Percentiles rank a stretch among this genome's conserved stretches.
These are phyloP conservation scores for Sutorius eximius DNA, from an alignment of 1,284 basidiomycete genomes.

Conservation along the genomic window DNA sequence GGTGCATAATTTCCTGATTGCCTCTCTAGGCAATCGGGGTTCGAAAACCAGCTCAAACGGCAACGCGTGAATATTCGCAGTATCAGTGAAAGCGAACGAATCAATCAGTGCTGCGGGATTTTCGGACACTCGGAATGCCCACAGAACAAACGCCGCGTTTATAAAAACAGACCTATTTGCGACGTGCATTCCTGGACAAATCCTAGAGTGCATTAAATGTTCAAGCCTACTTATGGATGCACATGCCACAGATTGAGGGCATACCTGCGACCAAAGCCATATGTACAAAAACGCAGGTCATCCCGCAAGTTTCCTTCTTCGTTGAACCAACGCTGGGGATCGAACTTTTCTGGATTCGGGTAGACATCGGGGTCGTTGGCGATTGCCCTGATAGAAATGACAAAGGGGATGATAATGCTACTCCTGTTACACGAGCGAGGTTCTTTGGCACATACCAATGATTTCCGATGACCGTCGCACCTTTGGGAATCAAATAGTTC, in stretches of 20 bases:
- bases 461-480: constrained; percentile 56
- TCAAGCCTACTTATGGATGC: not conserved
- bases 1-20: constrained; percentile 12
- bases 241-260: not conserved
- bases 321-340: constrained; percentile 59
- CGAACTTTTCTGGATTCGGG: constrained; percentile 58
- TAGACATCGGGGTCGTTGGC: constrained; percentile 56
- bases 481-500: constrained; percentile 56
- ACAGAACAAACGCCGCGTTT: constrained; percentile 22
- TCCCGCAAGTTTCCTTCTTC: constrained; percentile 46
- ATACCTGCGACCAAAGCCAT: constrained; percentile 59
- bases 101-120: constrained; percentile 24
- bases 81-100: constrained; percentile 20
- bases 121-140: constrained; percentile 29
- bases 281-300: constrained; percentile 54
- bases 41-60: constrained; percentile 22
- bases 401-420: not conserved
- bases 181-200: constrained; percentile 29
- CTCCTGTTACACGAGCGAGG: not conserved
- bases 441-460: constrained; percentile 45
- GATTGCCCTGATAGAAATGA: constrained; percentile 40
- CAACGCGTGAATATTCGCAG: constrained; percentile 7
- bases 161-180: constrained; percentile 32
- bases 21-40: constrained; percentile 3
- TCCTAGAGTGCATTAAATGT: constrained; percentile 16